Evolutionary conservation across 1,284 basidiomycete species (phyloP).

Genomic region (Omphalotus olearius): DNA sequence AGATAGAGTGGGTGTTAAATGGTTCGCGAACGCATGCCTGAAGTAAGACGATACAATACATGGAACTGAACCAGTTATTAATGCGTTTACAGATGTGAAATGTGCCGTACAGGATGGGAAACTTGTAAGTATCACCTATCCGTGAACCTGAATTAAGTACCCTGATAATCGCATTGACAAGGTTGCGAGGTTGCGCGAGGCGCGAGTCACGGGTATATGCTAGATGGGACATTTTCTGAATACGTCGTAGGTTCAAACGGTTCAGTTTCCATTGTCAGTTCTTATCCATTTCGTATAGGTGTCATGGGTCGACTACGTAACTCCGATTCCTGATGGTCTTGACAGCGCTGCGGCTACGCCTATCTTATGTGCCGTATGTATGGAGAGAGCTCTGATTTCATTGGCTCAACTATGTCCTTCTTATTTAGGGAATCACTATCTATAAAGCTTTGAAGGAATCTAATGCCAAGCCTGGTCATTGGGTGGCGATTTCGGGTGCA

Average conservation of each 20-base stretch:
- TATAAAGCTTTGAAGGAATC: conserved; percentile 67
- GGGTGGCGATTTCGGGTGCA: conserved; percentile 67
- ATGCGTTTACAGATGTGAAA: conserved; percentile 38
- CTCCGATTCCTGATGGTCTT: conserved; percentile 56
- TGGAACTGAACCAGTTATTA: not conserved
- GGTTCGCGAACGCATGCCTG: conserved; percentile 60
- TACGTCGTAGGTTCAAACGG: conserved; percentile 27
- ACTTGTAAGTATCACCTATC: conserved; percentile 29
- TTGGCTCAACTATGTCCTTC: conserved; percentile 1
- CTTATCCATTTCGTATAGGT: conserved; percentile 32
- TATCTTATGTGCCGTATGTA: conserved; percentile 59
- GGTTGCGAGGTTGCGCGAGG: conserved; percentile 11
- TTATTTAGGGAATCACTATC: conserved; percentile 52
- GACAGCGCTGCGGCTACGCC: conserved; percentile 58
- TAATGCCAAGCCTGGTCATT: conserved; percentile 52
- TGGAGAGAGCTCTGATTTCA: not conserved
- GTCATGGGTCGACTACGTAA: conserved; percentile 55
- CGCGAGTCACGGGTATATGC: conserved; percentile 46
- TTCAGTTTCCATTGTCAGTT: not conserved
- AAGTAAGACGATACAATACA: conserved; percentile 24
- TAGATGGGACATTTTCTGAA: conserved; percentile 54
- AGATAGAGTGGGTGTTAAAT: conserved; percentile 74
- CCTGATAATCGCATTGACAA: conserved; percentile 17
- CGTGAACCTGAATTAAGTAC: not conserved
- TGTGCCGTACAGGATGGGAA: conserved; percentile 57